Evolutionary conservation across 805 yeast genomes (phyloP), one percentile per base, ranked within the genome.

Genomic region (Candida incommunis): DNA sequence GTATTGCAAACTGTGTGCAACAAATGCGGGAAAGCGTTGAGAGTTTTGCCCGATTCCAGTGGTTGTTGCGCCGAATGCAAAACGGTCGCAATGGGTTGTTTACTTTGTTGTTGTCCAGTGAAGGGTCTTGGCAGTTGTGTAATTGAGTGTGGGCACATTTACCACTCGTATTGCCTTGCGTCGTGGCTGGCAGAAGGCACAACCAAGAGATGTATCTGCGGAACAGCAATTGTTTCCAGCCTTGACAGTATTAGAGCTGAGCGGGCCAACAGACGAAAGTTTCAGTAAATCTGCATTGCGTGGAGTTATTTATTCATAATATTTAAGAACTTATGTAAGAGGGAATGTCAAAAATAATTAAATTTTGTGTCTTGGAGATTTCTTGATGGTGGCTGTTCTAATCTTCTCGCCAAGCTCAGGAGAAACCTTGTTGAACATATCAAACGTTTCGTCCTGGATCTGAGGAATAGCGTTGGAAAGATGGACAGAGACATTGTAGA

Each of bases 401-500:
- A 90, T 76, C 51, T 71, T 72, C 43, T 66, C 69, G 48, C 85
- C 87, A 60, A 90, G 72, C 44, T 73, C 76, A 41, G 74, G 72
- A 58, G 77, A 74, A 45, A 87, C 94, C 64, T 79, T 78, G 46
- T 72, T 59, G 61, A 87, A 90, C 75, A 80, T 75, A 49, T 74
- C 84, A 56, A 80, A 71, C 24, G 84, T 94, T 49, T 80, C 68
- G 60, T 84, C 85, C 69, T 82, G 95, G 53, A 87, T 76, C 43
- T 71, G 73, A 42, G 82, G 78, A 52, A 75, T 72, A 25, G 96
- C 96, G 52, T 62, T 74, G 24, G 49, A 43, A 31, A 59, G 82
- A 62, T 88, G 96, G 34, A 68, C 79, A 20, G 94, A 80, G 51
- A 90, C 72, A 63, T 90, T 90, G 64, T 81, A 84, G 42, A 88